Evolutionary conservation across 2,329 filamentous ascomycete species (phyloP).

Genomic region (Sporothrix mexicana): DNA sequence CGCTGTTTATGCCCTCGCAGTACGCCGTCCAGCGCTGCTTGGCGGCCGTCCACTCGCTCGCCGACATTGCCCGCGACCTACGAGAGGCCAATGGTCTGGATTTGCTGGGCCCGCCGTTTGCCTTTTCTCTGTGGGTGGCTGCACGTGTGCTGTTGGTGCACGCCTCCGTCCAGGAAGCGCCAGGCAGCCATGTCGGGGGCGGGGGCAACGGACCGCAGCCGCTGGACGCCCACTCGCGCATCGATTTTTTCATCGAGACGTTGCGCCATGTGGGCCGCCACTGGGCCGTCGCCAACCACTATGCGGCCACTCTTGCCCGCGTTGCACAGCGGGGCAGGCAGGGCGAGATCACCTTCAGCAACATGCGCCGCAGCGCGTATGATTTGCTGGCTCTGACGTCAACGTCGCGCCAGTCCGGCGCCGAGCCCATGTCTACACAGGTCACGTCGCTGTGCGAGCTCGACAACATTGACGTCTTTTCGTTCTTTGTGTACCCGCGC

Average conservation of each 20-base stretch:
- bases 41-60: slow-evolving; percentile 81
- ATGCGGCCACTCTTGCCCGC: slow-evolving; percentile 77
- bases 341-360: slow-evolving; percentile 81
- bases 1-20: slow-evolving; percentile 86
- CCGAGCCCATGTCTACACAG: slow-evolving; percentile 64
- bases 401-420: slow-evolving; percentile 68
- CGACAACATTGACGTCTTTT: slow-evolving; percentile 89
- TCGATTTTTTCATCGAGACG: slow-evolving; percentile 81
- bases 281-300: slow-evolving; percentile 85
- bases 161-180: slow-evolving; percentile 72
- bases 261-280: slow-evolving; percentile 79
- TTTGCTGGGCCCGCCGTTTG: slow-evolving; percentile 87
- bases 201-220: slow-evolving; percentile 35
- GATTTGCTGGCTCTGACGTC: slow-evolving; percentile 89
- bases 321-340: slow-evolving; percentile 86
- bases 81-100: slow-evolving; percentile 74
- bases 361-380: slow-evolving; percentile 85
- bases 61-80: slow-evolving; percentile 78
- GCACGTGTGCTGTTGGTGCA: slow-evolving; percentile 86
- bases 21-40: slow-evolving; percentile 83
- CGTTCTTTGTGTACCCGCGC: slow-evolving; percentile 89
- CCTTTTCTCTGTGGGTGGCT: slow-evolving; percentile 90
- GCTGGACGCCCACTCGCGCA: slow-evolving; percentile 68
- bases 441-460: slow-evolving; percentile 80
- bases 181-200: slow-evolving; percentile 49